Percentiles rank a stretch among this genome's conserved stretches.
Conservation (phyloP, 805 yeast species). For the Metschnikowia kunwiensis region DNA sequence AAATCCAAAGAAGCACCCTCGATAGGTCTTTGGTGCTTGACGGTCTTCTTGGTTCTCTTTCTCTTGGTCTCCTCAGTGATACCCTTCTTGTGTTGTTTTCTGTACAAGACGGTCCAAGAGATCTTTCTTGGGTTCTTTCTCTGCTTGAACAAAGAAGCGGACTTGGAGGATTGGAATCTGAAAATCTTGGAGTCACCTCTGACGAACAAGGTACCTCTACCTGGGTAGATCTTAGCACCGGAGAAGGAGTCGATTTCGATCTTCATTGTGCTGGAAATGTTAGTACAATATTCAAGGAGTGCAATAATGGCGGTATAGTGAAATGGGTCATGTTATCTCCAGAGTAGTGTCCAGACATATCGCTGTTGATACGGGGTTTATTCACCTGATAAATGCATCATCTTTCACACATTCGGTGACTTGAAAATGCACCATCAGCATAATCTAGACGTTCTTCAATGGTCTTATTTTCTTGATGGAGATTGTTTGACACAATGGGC, state of each 20-base stretch:
- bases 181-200: slow-evolving; percentile 99
- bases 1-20: slow-evolving; percentile 99
- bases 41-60: slow-evolving; percentile 96
- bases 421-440: no score
- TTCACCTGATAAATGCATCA: no score
- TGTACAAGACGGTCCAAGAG: slow-evolving; percentile 98
- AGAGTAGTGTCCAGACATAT: no score
- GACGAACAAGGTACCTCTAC: slow-evolving; percentile 98
- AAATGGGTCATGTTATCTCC: no score
- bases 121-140: slow-evolving; percentile 99
- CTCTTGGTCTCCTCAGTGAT: slow-evolving; percentile 96
- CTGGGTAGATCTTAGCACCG: slow-evolving; percentile 99
- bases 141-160: slow-evolving; percentile 97
- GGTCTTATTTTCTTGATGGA: no score
- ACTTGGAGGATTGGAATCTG: slow-evolving; percentile 98
- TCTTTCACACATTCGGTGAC: no score
- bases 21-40: slow-evolving; percentile 98
- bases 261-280: slow-evolving; percentile 69
- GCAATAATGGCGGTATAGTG: no score
- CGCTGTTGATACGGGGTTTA: no score
- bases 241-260: slow-evolving; percentile 99
- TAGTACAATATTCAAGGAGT: slow-evolving; percentile 33
- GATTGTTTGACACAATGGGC: no score
- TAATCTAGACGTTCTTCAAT: no score
- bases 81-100: slow-evolving; percentile 99